A percentile compares a stretch with the other conserved stretches of the same genome.
Evolutionary conservation across 305 asterid genomes (phyloP).

Genomic region (Lippia alba): DNA sequence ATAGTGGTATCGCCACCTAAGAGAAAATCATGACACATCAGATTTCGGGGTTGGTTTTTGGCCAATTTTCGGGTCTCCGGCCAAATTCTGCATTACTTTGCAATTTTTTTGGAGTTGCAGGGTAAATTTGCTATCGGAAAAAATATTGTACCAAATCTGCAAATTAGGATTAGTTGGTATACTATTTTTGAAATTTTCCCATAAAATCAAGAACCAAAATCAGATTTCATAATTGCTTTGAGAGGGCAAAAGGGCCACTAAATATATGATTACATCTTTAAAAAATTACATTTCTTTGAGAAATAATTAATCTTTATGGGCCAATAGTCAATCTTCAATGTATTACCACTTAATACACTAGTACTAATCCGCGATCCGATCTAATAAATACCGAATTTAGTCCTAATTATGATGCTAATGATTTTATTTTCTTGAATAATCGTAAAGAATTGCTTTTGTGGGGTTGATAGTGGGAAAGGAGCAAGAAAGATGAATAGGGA

Average conservation of each 20-base stretch:
- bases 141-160: no score
- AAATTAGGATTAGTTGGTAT: no score
- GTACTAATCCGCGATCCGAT: background rate
- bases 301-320: background rate
- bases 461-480: constrained; percentile 43
- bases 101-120: no score
- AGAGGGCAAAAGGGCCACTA: constrained; percentile 11
- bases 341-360: background rate
- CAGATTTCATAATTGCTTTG: constrained; percentile 19
- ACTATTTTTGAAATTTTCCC: no score
- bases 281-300: background rate
- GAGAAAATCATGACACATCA: no score
- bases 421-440: constrained; percentile 19
- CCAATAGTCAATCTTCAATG: background rate
- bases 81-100: no score
- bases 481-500: constrained; percentile 36
- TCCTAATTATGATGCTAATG: constrained; percentile 42
- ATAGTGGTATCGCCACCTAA: no score
- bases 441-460: constrained; percentile 20
- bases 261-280: constrained; percentile 12
- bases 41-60: no score
- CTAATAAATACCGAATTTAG: background rate
- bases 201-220: background rate
- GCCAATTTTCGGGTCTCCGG: no score
- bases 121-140: no score